phyloP scores from a whole-genome alignment of 2,329 filamentous ascomycete genomes.

The Zasmidium citrigriseum region DNA sequence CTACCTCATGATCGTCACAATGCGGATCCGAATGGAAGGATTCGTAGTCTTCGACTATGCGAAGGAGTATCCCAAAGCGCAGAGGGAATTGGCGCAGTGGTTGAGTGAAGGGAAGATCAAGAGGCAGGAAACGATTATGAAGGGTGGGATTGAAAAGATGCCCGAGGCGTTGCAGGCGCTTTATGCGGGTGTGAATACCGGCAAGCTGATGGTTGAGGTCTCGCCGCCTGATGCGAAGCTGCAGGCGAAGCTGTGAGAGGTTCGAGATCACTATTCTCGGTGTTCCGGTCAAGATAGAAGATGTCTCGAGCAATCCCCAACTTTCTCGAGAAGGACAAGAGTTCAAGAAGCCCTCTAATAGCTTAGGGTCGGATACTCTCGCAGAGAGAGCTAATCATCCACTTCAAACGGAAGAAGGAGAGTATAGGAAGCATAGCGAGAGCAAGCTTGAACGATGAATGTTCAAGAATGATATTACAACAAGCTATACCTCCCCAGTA shows the following conservation, averaged over 20 bases:
- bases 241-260: conserved; percentile 19
- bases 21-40: conserved; percentile 64
- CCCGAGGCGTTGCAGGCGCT: conserved; percentile 50
- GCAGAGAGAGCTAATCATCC: too few relatives aligned
- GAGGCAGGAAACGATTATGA: conserved; percentile 48
- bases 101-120: conserved; percentile 60
- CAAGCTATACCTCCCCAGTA: neutral
- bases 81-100: conserved; percentile 56
- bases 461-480: neutral
- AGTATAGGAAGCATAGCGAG: too few relatives aligned
- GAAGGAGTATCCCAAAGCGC: conserved; percentile 58
- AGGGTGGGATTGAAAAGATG: conserved; percentile 49
- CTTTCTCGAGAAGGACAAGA: too few relatives aligned
- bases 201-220: conserved; percentile 25
- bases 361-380: too few relatives aligned
- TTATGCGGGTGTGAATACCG: conserved; percentile 50
- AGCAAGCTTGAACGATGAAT: too few relatives aligned
- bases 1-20: conserved; percentile 54
- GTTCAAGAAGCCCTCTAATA: too few relatives aligned
- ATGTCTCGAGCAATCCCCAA: too few relatives aligned
- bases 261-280: too few relatives aligned
- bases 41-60: conserved; percentile 73
- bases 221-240: conserved; percentile 8
- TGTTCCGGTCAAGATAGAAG: too few relatives aligned
- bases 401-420: too few relatives aligned